These are phyloP conservation scores for Talaromyces sp. DNA, from an alignment of 2,329 filamentous ascomycete species.

Conservation along the genomic window DNA sequence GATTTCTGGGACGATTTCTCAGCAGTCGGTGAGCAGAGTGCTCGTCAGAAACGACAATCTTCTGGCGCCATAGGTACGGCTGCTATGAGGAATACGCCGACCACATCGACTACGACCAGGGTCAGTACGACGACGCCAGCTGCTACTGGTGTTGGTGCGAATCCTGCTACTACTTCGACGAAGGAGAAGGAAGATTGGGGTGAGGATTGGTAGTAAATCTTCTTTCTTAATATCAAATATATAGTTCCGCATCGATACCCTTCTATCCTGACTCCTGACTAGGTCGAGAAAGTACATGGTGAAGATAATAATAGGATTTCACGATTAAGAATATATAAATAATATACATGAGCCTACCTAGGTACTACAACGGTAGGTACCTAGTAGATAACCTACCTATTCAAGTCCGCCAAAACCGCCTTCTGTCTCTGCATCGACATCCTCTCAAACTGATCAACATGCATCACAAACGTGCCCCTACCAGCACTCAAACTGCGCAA, in stretches of 20 bases:
- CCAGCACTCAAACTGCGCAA: conserved; percentile 84
- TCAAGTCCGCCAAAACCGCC: conserved; percentile 47
- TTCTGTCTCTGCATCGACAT: conserved; percentile 58
- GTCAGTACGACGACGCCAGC: conserved; percentile 21
- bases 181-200: conserved; percentile 44
- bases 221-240: background rate
- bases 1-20: conserved; percentile 94
- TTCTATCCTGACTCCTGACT: background rate
- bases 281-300: background rate
- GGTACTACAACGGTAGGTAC: background rate
- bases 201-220: conserved; percentile 13
- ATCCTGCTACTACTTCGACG: conserved; percentile 18
- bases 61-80: conserved; percentile 56
- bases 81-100: conserved; percentile 53
- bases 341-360: conserved; percentile 12
- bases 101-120: conserved; percentile 12
- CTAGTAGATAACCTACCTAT: conserved; percentile 26
- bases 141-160: conserved; percentile 18
- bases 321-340: background rate
- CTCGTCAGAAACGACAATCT: conserved; percentile 29
- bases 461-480: conserved; percentile 71
- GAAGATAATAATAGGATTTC: no score
- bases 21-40: conserved; percentile 33
- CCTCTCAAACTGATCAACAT: conserved; percentile 64
- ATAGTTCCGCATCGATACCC: conserved; percentile 3